These are phyloP conservation scores for Leptodontidium sp. DNA, from an alignment of 2,329 filamentous ascomycete genomes.

Conservation along the genomic window DNA sequence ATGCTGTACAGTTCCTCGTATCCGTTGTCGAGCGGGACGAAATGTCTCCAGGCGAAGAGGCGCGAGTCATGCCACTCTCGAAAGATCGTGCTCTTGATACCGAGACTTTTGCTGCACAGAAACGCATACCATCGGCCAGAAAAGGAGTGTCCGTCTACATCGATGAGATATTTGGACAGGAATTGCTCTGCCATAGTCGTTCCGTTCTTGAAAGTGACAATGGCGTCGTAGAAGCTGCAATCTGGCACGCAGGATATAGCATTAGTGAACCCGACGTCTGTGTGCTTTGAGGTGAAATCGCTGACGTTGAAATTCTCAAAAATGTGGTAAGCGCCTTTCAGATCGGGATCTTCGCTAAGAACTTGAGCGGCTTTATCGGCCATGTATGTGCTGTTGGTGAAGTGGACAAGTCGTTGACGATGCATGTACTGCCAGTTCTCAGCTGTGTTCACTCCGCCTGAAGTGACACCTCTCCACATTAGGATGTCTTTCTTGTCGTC, in stretches of 20 bases:
- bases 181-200: constrained; percentile 66
- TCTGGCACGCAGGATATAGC: constrained; percentile 56
- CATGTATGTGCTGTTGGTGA: constrained; percentile 60
- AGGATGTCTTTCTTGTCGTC: constrained; percentile 61
- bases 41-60: constrained; percentile 80
- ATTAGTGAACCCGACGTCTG: constrained; percentile 49
- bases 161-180: constrained; percentile 72
- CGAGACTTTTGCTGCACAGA: constrained; percentile 72
- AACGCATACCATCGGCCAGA: constrained; percentile 75
- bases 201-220: constrained; percentile 57
- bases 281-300: constrained; percentile 44
- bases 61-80: constrained; percentile 83
- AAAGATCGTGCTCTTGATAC: constrained; percentile 81
- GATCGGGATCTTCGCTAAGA: constrained; percentile 46
- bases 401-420: constrained; percentile 64
- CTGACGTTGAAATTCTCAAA: constrained; percentile 53
- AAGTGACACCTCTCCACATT: constrained; percentile 72
- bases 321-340: constrained; percentile 51
- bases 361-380: constrained; percentile 49
- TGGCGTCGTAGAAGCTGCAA: constrained; percentile 56
- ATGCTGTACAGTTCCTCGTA: constrained; percentile 77
- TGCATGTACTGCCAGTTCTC: constrained; percentile 64
- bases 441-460: constrained; percentile 61
- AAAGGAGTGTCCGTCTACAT: constrained; percentile 80
- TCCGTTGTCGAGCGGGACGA: constrained; percentile 79